Evolutionary conservation across 257 asterid species (phyloP).

Genomic region (Scutellaria barbata): DNA sequence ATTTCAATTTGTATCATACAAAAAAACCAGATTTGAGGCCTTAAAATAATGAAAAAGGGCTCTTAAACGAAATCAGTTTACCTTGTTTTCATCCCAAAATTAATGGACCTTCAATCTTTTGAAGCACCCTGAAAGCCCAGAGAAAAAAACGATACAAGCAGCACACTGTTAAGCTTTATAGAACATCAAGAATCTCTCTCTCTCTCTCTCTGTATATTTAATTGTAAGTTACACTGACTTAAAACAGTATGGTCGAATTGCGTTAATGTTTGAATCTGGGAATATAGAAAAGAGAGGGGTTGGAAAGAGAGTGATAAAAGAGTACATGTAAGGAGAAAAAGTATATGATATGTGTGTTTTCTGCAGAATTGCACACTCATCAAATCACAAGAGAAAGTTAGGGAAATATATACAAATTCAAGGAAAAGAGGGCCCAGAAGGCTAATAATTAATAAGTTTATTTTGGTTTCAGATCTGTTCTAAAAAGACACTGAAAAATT

Average conservation of each 20-base stretch:
- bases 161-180: slow-evolving; percentile 8
- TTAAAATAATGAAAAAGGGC: slow-evolving; percentile 18
- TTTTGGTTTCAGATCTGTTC: slow-evolving; percentile 21
- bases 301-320: neutral
- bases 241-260: slow-evolving; percentile 23
- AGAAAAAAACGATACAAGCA: slow-evolving; percentile 17
- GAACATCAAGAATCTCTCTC: neutral
- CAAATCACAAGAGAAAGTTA: slow-evolving; percentile 38
- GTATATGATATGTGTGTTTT: slow-evolving; percentile 23
- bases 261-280: slow-evolving; percentile 40
- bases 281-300: slow-evolving; percentile 19
- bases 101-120: slow-evolving; percentile 45
- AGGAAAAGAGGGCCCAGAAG: slow-evolving; percentile 21
- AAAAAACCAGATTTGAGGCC: slow-evolving; percentile 54
- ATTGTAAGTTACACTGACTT: neutral
- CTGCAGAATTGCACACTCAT: slow-evolving; percentile 19
- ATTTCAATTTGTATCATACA: slow-evolving; percentile 25
- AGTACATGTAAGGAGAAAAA: slow-evolving; percentile 19
- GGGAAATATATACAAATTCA: slow-evolving; percentile 27
- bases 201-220: neutral
- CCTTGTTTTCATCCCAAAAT: slow-evolving; percentile 39
- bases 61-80: slow-evolving; percentile 34
- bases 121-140: slow-evolving; percentile 39
- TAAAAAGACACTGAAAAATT: neutral
- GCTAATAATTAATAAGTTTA: slow-evolving; percentile 19